Conservation (phyloP, 805 yeast genomes). For the Wickerhamomyces queroliae region DNA sequence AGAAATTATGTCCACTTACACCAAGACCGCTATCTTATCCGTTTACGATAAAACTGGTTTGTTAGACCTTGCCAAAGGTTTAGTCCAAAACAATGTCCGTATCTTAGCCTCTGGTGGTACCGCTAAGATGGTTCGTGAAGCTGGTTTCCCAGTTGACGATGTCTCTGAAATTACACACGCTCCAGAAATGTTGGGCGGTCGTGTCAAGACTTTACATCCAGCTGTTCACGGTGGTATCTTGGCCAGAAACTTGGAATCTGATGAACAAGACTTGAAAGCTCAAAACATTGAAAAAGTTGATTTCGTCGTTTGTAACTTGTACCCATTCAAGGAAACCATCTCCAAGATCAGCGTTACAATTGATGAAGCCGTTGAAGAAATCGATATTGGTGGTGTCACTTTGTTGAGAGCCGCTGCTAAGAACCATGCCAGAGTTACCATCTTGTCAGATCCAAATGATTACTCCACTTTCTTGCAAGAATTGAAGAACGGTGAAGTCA, state of each 20-base stretch:
- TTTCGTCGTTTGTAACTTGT: constrained; percentile 94
- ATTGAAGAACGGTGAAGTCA: constrained; percentile 61
- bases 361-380: constrained; percentile 97
- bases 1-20: constrained; percentile 28
- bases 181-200: constrained; percentile 98
- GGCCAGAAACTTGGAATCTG: constrained; percentile 88
- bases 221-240: constrained; percentile 98
- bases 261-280: constrained; percentile 79
- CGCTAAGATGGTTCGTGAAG: constrained; percentile 88
- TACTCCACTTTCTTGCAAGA: constrained; percentile 85
- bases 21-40: constrained; percentile 89
- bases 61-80: constrained; percentile 93
- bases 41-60: constrained; percentile 98
- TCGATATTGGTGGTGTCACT: constrained; percentile 98
- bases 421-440: constrained; percentile 94
- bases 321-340: constrained; percentile 97
- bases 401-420: constrained; percentile 97
- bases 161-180: constrained; percentile 95
- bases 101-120: constrained; percentile 98
- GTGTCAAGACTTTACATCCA: constrained; percentile 97
- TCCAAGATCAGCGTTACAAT: constrained; percentile 93
- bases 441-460: constrained; percentile 91
- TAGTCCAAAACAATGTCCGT: constrained; percentile 81
- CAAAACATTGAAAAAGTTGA: constrained; percentile 96
- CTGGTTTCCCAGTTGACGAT: constrained; percentile 97